Evolutionary conservation across 78 protist species (phyloP).

Genomic region (Pelomyxa schiedti): DNA sequence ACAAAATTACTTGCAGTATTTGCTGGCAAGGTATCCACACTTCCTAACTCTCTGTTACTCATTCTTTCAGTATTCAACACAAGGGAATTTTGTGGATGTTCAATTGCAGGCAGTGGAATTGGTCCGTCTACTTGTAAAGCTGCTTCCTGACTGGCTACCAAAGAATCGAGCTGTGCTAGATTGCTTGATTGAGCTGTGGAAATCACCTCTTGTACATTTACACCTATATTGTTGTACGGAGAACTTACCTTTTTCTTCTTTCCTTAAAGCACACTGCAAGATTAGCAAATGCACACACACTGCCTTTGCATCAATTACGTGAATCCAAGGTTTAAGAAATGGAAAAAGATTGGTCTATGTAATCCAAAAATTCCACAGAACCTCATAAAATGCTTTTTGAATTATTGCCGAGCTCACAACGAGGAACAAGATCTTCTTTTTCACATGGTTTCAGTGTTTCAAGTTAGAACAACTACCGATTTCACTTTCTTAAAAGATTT

Average conservation of each 20-base stretch:
- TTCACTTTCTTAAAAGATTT: constrained; percentile 36
- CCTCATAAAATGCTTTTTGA: constrained; percentile 36
- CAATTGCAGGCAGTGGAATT: background rate
- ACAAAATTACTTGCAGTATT: too few relatives aligned
- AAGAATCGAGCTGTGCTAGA: background rate
- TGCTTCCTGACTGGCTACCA: background rate
- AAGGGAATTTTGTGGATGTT: too few relatives aligned
- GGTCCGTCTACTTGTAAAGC: background rate
- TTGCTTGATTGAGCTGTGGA: background rate
- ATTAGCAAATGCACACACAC: background rate
- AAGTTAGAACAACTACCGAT: constrained; percentile 15
- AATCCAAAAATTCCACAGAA: too few relatives aligned
- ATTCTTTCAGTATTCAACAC: too few relatives aligned
- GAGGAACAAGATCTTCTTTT: constrained; percentile 34
- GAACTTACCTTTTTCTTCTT: too few relatives aligned
- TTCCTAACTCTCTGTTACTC: too few relatives aligned
- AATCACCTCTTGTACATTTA: too few relatives aligned
- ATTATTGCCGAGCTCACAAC: constrained; percentile 13
- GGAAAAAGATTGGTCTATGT: too few relatives aligned
- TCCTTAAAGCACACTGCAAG: too few relatives aligned
- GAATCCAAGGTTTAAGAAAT: constrained; percentile 30
- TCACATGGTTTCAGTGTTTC: constrained; percentile 28
- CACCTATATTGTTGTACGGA: too few relatives aligned
- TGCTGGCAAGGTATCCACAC: too few relatives aligned
- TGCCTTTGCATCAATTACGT: constrained; percentile 6